A percentile compares a stretch with the other conserved stretches of the same genome.
phyloP scores from a whole-genome alignment of 2,329 filamentous ascomycete genomes.

The Fusarium stilboides region DNA sequence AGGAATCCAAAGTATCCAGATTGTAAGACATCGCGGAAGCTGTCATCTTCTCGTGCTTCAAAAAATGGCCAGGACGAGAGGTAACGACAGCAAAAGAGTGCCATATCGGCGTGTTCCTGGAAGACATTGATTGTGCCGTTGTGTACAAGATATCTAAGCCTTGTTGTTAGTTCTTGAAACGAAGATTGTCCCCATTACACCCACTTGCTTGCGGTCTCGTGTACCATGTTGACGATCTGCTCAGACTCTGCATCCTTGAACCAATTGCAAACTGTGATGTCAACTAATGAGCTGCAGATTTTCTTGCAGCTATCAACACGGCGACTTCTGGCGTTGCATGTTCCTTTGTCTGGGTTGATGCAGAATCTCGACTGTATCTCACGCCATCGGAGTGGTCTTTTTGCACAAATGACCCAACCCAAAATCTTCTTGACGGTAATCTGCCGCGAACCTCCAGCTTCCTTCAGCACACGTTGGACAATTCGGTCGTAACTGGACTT shows the following conservation, averaged over 20 bases:
- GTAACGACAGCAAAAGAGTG: rapidly evolving
- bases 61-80: not conserved
- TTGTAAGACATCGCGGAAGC: rapidly evolving
- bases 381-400: not conserved
- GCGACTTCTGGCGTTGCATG: rapidly evolving
- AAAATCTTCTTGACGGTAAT: not conserved
- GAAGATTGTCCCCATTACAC: too few species aligned
- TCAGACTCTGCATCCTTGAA: rapidly evolving
- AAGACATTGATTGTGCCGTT: rapidly evolving
- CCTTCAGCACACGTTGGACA: rapidly evolving
- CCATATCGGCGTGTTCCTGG: rapidly evolving
- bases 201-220: slow-evolving; percentile 1
- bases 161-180: rapidly evolving
- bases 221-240: rapidly evolving
- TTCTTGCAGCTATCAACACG: not conserved
- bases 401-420: rapidly evolving
- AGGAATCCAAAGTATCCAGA: not conserved
- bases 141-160: rapidly evolving
- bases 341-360: rapidly evolving
- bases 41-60: rapidly evolving
- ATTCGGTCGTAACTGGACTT: rapidly evolving
- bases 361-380: slow-evolving; percentile 5
- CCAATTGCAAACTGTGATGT: rapidly evolving
- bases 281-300: not conserved
- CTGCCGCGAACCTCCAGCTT: rapidly evolving